Evolutionary conservation across 2,329 filamentous ascomycete genomes (phyloP).

Genomic region (Xylariaceae sp.): DNA sequence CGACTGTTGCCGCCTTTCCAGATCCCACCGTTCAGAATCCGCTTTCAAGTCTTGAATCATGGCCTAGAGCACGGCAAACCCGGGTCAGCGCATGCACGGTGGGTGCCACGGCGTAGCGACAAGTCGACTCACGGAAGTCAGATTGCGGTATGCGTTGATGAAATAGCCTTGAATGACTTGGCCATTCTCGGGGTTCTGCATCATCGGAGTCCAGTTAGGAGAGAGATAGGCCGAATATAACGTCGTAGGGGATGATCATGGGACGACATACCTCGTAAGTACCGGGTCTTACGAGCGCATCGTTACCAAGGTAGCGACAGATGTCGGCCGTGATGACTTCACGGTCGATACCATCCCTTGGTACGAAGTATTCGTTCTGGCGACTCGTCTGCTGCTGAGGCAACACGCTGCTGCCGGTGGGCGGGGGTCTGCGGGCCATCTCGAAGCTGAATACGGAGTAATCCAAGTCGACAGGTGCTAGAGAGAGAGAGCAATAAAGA

Average conservation of each 20-base stretch:
- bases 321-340: constrained; percentile 82
- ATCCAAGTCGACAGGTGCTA: constrained; percentile 24
- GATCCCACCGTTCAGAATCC: constrained; percentile 58
- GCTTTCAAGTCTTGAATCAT: constrained; percentile 60
- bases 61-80: constrained; percentile 38
- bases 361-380: constrained; percentile 76
- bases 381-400: constrained; percentile 38
- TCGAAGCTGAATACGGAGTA: constrained; percentile 16
- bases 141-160: constrained; percentile 72
- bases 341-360: constrained; percentile 73
- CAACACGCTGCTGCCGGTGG: constrained; percentile 35
- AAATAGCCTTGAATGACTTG: constrained; percentile 67
- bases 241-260: constrained; percentile 5
- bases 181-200: constrained; percentile 49
- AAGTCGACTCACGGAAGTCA: constrained; percentile 61
- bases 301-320: constrained; percentile 77
- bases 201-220: constrained; percentile 19
- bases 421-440: constrained; percentile 37
- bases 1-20: constrained; percentile 53
- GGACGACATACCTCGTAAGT: constrained; percentile 58
- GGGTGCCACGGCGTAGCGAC: neutral
- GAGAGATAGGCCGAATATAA: constrained; percentile 7
- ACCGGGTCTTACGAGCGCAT: constrained; percentile 71
- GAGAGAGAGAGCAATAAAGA: constrained; percentile 10
- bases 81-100: constrained; percentile 19